Percentiles rank a stretch among this genome's conserved stretches.
Conservation (phyloP, 2,329 filamentous ascomycete species). For the Trichoderma harzianum region DNA sequence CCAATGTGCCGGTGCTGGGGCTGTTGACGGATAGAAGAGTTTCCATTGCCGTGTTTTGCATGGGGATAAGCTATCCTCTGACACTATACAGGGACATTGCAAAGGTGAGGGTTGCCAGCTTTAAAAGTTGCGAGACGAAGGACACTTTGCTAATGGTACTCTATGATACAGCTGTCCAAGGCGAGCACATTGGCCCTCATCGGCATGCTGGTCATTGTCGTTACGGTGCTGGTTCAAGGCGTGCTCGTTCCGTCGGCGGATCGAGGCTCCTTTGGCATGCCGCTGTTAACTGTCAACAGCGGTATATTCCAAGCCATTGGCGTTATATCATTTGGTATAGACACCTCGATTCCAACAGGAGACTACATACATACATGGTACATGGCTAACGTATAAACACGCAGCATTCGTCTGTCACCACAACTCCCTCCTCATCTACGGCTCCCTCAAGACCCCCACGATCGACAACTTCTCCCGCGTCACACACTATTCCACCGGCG, state of each 20-base stretch:
- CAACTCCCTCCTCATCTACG: conserved; percentile 96
- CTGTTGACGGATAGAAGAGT: conserved; percentile 77
- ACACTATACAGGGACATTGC: conserved; percentile 95
- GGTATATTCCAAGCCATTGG: conserved; percentile 95
- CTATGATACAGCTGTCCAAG: conserved; percentile 70
- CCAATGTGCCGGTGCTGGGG: conserved; percentile 71
- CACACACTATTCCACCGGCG: conserved; percentile 86
- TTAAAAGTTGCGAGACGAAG: neutral
- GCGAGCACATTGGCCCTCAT: conserved; percentile 89
- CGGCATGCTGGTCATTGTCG: conserved; percentile 87
- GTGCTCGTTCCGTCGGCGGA: conserved; percentile 67
- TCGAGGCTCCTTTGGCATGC: conserved; percentile 66
- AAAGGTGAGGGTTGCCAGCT: conserved; percentile 59
- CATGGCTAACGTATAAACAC: neutral
- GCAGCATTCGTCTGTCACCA: conserved; percentile 72
- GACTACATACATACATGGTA: neutral
- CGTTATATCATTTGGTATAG: conserved; percentile 90
- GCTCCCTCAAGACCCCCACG: conserved; percentile 87
- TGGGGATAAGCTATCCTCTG: conserved; percentile 85
- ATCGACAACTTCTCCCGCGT: conserved; percentile 92
- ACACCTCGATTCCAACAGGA: neutral
- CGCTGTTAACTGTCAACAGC: conserved; percentile 72
- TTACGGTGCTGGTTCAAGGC: conserved; percentile 84
- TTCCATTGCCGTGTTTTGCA: conserved; percentile 81
- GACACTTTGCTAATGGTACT: neutral